A percentile compares a stretch with the other conserved stretches of the same genome.
phyloP scores from a whole-genome alignment of 2,329 filamentous ascomycete species.

The Lithohypha guttulata region DNA sequence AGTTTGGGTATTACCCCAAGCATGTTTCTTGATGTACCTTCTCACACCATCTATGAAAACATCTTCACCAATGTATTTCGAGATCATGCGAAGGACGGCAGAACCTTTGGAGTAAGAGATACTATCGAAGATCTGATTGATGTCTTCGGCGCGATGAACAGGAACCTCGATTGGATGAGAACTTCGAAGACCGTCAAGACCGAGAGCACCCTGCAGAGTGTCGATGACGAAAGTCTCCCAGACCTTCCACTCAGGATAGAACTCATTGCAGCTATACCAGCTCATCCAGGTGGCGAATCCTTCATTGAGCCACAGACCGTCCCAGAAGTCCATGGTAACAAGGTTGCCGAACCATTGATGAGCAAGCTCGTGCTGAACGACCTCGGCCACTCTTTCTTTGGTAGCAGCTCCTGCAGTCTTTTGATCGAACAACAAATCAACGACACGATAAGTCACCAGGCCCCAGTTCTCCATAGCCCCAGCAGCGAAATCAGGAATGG shows the following conservation, averaged over 20 bases:
- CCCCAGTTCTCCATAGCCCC: slow-evolving; percentile 99
- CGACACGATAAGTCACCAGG: slow-evolving; percentile 85
- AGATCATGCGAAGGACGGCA: slow-evolving; percentile 93
- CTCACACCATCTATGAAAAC: slow-evolving; percentile 85
- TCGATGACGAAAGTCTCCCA: slow-evolving; percentile 94
- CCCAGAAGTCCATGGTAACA: slow-evolving; percentile 98
- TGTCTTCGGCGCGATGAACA: slow-evolving; percentile 87
- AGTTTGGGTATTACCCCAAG: slow-evolving; percentile 90
- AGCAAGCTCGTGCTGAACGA: slow-evolving; percentile 91
- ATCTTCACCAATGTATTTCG: slow-evolving; percentile 86
- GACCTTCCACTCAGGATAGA: slow-evolving; percentile 97
- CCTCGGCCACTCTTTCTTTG: slow-evolving; percentile 88
- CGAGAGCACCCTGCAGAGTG: slow-evolving; percentile 76
- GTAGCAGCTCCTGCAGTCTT: slow-evolving; percentile 79
- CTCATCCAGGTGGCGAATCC: slow-evolving; percentile 89
- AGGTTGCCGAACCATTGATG: slow-evolving; percentile 98
- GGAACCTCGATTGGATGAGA: slow-evolving; percentile 95
- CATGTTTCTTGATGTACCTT: slow-evolving; percentile 86
- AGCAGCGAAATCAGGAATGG: slow-evolving; percentile 88
- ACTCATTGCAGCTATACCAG: slow-evolving; percentile 85
- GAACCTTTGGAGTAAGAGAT: slow-evolving; percentile 97
- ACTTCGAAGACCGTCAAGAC: slow-evolving; percentile 81
- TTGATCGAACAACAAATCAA: slow-evolving; percentile 82
- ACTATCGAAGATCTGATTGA: slow-evolving; percentile 96
- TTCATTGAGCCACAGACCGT: slow-evolving; percentile 92